A percentile compares a stretch with the other conserved stretches of the same genome.
phyloP scores from a whole-genome alignment of 768 basidiomycete genomes.

The Termitomyces sp. region DNA sequence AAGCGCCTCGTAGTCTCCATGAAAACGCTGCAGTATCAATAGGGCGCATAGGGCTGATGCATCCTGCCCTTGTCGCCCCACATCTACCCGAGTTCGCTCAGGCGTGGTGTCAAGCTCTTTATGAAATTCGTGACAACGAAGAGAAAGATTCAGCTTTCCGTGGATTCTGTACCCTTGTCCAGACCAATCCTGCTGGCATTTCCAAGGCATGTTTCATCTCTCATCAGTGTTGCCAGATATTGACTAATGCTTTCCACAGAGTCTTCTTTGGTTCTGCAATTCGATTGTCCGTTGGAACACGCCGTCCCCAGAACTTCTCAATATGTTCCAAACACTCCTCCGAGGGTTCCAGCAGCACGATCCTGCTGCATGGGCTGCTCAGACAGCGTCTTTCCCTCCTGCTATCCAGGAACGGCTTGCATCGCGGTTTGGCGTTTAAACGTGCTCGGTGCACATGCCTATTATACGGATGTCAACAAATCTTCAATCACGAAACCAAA shows the following conservation, averaged over 20 bases:
- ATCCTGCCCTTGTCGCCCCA: conserved; percentile 83
- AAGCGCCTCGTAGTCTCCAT: conserved; percentile 88
- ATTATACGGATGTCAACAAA: neutral
- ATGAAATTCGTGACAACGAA: conserved; percentile 98
- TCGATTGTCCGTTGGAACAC: conserved; percentile 93
- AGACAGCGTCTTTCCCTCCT: conserved; percentile 80
- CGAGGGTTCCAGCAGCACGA: conserved; percentile 88
- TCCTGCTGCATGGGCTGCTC: conserved; percentile 78
- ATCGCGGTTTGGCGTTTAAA: conserved; percentile 80
- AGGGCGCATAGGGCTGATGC: conserved; percentile 91
- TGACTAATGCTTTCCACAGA: conserved; percentile 38
- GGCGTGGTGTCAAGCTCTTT: conserved; percentile 94
- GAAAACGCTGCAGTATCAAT: conserved; percentile 99
- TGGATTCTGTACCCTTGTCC: conserved; percentile 93
- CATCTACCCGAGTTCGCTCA: conserved; percentile 87
- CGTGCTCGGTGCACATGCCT: neutral
- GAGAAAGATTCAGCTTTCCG: conserved; percentile 99
- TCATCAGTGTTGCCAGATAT: neutral
- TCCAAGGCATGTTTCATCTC: conserved; percentile 60
- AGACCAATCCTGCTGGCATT: conserved; percentile 90
- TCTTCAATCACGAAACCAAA: neutral
- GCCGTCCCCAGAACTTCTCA: conserved; percentile 86
- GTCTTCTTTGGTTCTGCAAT: conserved; percentile 96
- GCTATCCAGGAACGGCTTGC: conserved; percentile 84
- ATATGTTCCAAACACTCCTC: conserved; percentile 89